Evolutionary conservation across 1,284 basidiomycete genomes (phyloP).

Genomic region (Puccinia novopanici): DNA sequence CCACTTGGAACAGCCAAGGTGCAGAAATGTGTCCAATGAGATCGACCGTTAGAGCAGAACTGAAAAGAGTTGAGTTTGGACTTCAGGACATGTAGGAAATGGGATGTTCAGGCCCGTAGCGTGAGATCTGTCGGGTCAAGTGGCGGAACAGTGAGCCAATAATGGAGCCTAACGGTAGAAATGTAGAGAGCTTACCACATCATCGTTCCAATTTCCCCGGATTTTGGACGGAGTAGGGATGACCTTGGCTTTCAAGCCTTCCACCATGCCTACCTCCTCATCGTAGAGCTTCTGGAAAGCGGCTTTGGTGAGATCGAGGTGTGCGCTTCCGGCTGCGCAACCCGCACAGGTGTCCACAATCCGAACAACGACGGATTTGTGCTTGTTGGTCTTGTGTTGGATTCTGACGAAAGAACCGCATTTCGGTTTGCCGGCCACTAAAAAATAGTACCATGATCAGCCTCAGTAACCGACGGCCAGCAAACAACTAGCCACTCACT

Average conservation of each 20-base stretch:
- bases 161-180: not conserved
- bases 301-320: slow-evolving; percentile 34
- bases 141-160: not conserved
- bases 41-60: no score
- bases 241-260: slow-evolving; percentile 32
- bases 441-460: not conserved
- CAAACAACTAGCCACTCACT: not conserved
- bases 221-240: slow-evolving; percentile 5
- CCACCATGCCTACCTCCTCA: slow-evolving; percentile 32
- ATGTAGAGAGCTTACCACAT: not conserved
- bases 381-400: slow-evolving; percentile 6
- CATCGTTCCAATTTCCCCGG: slow-evolving; percentile 9
- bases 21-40: no score
- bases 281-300: slow-evolving; percentile 39
- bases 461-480: not conserved
- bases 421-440: slow-evolving; percentile 40
- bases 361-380: slow-evolving; percentile 32
- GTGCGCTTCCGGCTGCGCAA: not conserved
- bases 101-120: not conserved
- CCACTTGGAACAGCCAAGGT: no score
- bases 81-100: not conserved
- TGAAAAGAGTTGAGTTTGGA: not conserved
- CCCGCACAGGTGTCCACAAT: slow-evolving; percentile 40
- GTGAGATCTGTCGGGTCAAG: not conserved
- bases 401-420: slow-evolving; percentile 42